Evolutionary conservation across 2,329 filamentous ascomycete species (phyloP), one percentile per base, ranked within the genome.

Genomic region (Aspergillus tubingensis): DNA sequence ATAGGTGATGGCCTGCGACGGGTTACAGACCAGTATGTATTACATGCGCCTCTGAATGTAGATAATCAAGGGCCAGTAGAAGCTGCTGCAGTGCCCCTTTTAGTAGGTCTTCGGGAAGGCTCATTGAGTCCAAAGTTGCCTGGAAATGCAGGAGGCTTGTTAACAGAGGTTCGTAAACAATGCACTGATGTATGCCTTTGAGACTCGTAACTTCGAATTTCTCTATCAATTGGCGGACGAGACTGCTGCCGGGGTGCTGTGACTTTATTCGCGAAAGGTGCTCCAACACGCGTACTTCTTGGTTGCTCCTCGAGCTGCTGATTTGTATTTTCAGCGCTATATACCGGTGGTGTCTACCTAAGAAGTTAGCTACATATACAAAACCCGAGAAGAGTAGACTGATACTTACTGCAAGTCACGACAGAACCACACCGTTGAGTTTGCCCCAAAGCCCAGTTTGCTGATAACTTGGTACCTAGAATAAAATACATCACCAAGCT

Each of bases 21-120:
- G 21, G 17, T 30, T 52, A 48, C 49, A 23, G 65, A 25, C 67
- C 67, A 41, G 63, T 70, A 65, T 70, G 62, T 32, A 66, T 59
- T 4, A 65, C 23, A 15, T 65, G 50, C 13, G 57, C 62, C 27
- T 68, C 60, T 11, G 49, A 58, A 39, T 71, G 69, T 27, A 70
- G 57, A 58, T 64, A 67, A 51, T 68, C 68, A 25, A 71, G 54
- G 21, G 58, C 64, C 19, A 39, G 10, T 49, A 70, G 50, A 39
- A 69, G 32, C 56, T 65, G 32, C 41, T 53, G 38, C 17, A 57
- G 25, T 30, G 53, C 52, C 11, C 58, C 58, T n/a, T 60, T 60
- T 17, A 57, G 23, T 49, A 60, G 17, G 30, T 60, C 58, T 27
- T 60, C 53, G 2, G 48, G 30, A 23, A 60, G 47, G 38, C 52